phyloP scores from a whole-genome alignment of 1,284 basidiomycete genomes.

The Ustilago tritici region DNA sequence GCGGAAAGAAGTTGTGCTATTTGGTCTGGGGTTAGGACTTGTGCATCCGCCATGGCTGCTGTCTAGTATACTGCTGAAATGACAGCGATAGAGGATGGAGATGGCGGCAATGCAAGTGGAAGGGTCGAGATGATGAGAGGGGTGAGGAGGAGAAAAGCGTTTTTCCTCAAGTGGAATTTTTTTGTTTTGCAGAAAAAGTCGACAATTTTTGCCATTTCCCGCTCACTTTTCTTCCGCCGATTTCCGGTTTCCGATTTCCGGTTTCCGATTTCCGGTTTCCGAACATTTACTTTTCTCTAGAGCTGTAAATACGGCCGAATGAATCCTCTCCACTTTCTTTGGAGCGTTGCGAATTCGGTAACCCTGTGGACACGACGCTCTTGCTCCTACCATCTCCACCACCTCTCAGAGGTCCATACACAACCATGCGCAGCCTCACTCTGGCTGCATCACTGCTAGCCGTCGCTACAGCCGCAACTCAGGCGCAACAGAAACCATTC shows the following conservation, averaged over 20 bases:
- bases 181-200: not conserved
- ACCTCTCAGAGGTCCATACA: not conserved
- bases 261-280: too few species aligned
- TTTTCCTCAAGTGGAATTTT: slow-evolving; percentile 7
- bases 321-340: not conserved
- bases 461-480: not conserved
- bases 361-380: too few species aligned
- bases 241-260: slow-evolving; percentile 4
- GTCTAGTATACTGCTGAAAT: not conserved
- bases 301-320: not conserved
- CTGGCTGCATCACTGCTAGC: slow-evolving; percentile 21
- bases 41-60: slow-evolving; percentile 48
- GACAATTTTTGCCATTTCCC: slow-evolving; percentile 5
- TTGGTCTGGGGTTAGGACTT: slow-evolving; percentile 44
- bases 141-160: slow-evolving; percentile 1
- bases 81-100: not conserved
- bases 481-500: slow-evolving; percentile 25
- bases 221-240: slow-evolving; percentile 7
- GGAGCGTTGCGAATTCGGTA: too few species aligned
- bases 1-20: slow-evolving; percentile 37
- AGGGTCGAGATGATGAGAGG: slow-evolving; percentile 1
- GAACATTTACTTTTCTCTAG: too few species aligned
- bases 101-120: not conserved
- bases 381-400: slow-evolving; percentile 2
- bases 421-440: slow-evolving; percentile 28